Conservation (phyloP, 2,329 filamentous ascomycete species). For the Hypomyces rosellus region DNA sequence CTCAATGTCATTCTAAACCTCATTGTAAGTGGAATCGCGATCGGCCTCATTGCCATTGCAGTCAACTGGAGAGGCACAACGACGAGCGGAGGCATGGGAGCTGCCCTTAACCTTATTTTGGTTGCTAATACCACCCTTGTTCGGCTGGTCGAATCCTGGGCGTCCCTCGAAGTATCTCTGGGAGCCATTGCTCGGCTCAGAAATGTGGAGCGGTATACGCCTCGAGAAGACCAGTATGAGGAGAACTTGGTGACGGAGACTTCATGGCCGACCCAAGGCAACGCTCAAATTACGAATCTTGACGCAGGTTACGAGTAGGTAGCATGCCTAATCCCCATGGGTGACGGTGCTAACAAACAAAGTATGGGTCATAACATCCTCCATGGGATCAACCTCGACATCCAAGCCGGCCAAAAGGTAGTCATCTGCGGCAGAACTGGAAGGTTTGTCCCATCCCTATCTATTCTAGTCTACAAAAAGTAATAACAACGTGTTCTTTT, state of each 20-base stretch:
- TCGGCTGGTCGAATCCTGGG: slow-evolving; percentile 17
- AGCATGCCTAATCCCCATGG: too few species aligned
- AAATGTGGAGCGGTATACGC: slow-evolving; percentile 13
- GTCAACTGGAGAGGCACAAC: slow-evolving; percentile 19
- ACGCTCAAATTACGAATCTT: slow-evolving; percentile 11
- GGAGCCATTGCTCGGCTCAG: slow-evolving; percentile 18
- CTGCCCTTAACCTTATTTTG: slow-evolving; percentile 20
- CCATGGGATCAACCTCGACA: slow-evolving; percentile 12
- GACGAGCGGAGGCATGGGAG: slow-evolving; percentile 16
- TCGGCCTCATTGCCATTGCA: slow-evolving; percentile 29
- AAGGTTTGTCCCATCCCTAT: slow-evolving; percentile 12
- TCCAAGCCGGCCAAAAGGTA: slow-evolving; percentile 16
- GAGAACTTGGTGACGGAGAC: slow-evolving; percentile 7
- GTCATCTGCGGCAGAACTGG: slow-evolving; percentile 21
- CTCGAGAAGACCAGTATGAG: slow-evolving; percentile 10
- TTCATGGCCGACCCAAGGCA: slow-evolving; percentile 16
- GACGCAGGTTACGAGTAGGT: slow-evolving; percentile 16
- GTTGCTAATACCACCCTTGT: slow-evolving; percentile 18
- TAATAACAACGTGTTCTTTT: too few species aligned
- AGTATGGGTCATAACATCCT: slow-evolving; percentile 13
- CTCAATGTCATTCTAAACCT: slow-evolving; percentile 40
- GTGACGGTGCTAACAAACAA: not conserved
- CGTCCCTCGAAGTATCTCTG: slow-evolving; percentile 18
- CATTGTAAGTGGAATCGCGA: slow-evolving; percentile 30
- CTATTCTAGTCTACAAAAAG: too few species aligned